Evolutionary conservation across 768 basidiomycete species (phyloP).

Genomic region (Leucosporidium scottii): DNA sequence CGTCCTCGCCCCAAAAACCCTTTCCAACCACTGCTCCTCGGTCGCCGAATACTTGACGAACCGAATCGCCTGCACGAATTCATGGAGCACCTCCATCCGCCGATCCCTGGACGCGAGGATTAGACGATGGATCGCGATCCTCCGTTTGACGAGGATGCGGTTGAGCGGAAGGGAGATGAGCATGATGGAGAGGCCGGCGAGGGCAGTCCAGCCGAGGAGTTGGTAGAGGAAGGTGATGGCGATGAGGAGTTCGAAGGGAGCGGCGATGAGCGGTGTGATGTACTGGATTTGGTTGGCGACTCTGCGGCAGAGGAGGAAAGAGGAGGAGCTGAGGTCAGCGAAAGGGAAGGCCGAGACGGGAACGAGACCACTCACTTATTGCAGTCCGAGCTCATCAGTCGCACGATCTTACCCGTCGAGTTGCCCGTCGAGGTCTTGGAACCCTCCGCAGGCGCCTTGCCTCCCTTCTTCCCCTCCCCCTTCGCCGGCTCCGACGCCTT

Average conservation of each 20-base stretch:
- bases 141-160: constrained; percentile 17
- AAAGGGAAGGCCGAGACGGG: no score
- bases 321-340: background rate
- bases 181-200: constrained; percentile 29
- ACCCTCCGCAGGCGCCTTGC: background rate
- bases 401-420: background rate
- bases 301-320: background rate
- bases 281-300: constrained; percentile 22
- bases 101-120: constrained; percentile 43
- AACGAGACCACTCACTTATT: background rate
- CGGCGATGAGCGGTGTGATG: constrained; percentile 17
- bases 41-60: constrained; percentile 18
- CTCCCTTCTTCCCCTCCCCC: background rate
- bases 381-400: background rate
- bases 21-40: constrained; percentile 15
- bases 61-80: constrained; percentile 37
- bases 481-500: no score
- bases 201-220: constrained; percentile 25
- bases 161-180: constrained; percentile 29
- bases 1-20: constrained; percentile 12
- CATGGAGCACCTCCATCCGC: constrained; percentile 42
- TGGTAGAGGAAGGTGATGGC: constrained; percentile 30
- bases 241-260: constrained; percentile 5
- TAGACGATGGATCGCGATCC: constrained; percentile 21
- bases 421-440: constrained; percentile 2